These are phyloP conservation scores for Orbilia blumenaviensis DNA, from an alignment of 2,329 filamentous ascomycete genomes.

Conservation along the genomic window DNA sequence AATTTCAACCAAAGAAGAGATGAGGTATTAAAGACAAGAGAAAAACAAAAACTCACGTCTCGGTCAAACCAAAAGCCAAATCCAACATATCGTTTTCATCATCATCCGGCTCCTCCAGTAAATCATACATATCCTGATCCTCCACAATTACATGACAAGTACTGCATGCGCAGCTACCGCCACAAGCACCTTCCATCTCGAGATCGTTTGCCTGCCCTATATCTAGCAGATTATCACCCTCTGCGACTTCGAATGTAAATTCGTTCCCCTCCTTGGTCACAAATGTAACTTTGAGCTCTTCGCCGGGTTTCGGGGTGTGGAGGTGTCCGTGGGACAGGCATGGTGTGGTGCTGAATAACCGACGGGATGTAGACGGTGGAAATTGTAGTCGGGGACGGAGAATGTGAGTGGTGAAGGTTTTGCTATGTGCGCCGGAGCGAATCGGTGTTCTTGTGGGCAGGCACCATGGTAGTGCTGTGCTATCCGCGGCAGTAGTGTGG, in stretches of 20 bases:
- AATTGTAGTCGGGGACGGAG: background rate
- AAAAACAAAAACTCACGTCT: constrained; percentile 67
- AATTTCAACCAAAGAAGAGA: background rate
- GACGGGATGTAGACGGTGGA: background rate
- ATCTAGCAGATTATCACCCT: constrained; percentile 92
- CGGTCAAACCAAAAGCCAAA: constrained; percentile 76
- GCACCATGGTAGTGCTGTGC: background rate
- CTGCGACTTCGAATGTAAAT: constrained; percentile 79
- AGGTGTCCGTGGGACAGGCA: constrained; percentile 77
- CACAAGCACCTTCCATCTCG: constrained; percentile 98
- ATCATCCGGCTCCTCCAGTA: constrained; percentile 70
- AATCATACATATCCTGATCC: constrained; percentile 71
- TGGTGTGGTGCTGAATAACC: constrained; percentile 72
- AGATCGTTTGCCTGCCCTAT: constrained; percentile 94
- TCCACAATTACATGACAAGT: constrained; percentile 79
- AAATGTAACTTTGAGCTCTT: constrained; percentile 93
- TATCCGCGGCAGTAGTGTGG: background rate
- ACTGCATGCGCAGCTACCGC: constrained; percentile 79
- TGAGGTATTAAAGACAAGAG: background rate
- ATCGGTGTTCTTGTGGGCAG: background rate
- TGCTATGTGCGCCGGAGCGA: background rate
- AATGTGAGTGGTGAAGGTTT: background rate
- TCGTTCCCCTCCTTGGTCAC: constrained; percentile 86
- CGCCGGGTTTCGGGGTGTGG: constrained; percentile 82
- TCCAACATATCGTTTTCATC: constrained; percentile 79